Base-by-base conservation (phyloP, 192 early-diverging fungal genomes). In the Backusella sp. region DNA sequence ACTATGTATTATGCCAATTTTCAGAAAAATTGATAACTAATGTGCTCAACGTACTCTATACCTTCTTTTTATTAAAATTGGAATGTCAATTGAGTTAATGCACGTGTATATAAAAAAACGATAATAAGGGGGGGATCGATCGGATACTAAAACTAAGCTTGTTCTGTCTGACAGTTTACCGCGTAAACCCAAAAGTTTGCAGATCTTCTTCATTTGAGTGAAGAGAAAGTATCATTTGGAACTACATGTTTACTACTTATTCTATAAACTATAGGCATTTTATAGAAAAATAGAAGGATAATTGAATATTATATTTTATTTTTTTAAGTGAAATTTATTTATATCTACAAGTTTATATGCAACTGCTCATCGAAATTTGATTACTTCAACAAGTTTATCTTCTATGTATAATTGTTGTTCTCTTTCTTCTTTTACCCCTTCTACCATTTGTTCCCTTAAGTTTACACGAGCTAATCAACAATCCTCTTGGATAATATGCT, bases 81-180 rank as follows among this genome's bases (percentile, higher is more conserved):
- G 56, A 62, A 62, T 62, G 26, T 3, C 8, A 28, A 28, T 28
- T 62, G 26, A 28, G 4, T 62, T 26, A 28, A 62, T 62, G 56
- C 56, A 62, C 21, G 23, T 26, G 56, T 28, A 28, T 28, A 4
- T 62, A 62, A 62, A 62, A 23, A 62, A 62, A 62, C 23, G 23
- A 62, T 28, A 9, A 26, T 62, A 62, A 62, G 56, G 53, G 56
- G 23, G 14, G n/a, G 56, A 62, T 62, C 56, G 56, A 62, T 62
- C 56, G 26, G 56, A n/a, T 62, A 28, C 23, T 14, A 62, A 28
- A 62, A 28, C 23, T 62, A 28, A 28, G n/a, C 11, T 62, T 28
- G 56, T 26, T 62, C 21, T 4, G 56, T 62, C 56, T 62, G 56
- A 62, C 56, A 62, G 23, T 62, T 62, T 62, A 62, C 56, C 56